Evolutionary conservation across 2,329 filamentous ascomycete genomes (phyloP).

Genomic region (Cryphonectria radicalis): DNA sequence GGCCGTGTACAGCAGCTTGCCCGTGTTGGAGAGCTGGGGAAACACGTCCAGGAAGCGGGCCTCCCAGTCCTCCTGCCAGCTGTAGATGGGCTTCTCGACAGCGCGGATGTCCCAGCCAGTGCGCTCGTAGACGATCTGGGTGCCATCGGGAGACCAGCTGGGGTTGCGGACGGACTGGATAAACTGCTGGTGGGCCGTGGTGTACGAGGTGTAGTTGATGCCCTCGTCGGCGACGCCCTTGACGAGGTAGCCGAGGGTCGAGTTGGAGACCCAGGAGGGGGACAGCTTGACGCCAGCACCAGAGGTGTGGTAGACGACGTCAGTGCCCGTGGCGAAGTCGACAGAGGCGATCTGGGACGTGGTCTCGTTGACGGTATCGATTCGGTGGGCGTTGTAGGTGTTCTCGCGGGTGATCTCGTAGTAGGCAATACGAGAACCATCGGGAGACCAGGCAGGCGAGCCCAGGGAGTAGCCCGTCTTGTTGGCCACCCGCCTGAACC

Average conservation of each 20-base stretch:
- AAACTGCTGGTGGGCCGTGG: constrained; percentile 27
- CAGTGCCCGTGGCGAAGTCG: constrained; percentile 44
- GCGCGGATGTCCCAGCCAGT: constrained; percentile 38
- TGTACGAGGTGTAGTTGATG: constrained; percentile 36
- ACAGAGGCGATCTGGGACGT: constrained; percentile 42
- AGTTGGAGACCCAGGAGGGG: constrained; percentile 32
- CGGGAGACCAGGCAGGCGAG: constrained; percentile 44
- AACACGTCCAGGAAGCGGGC: constrained; percentile 50
- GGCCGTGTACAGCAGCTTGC: constrained; percentile 41
- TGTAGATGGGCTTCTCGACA: constrained; percentile 43
- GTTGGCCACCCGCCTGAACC: constrained; percentile 41
- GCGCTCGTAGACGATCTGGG: constrained; percentile 35
- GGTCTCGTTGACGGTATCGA: constrained; percentile 32
- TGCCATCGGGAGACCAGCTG: constrained; percentile 42
- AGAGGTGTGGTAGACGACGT: constrained; percentile 38
- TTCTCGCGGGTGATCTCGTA: constrained; percentile 45
- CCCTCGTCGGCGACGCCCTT: constrained; percentile 37
- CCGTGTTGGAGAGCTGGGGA: constrained; percentile 37
- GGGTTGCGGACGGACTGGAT: constrained; percentile 29
- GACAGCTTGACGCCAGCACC: constrained; percentile 39
- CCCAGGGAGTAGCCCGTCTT: constrained; percentile 43
- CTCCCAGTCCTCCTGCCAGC: constrained; percentile 46
- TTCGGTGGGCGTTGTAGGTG: constrained; percentile 44
- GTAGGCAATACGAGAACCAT: constrained; percentile 42
- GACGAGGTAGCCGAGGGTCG: constrained; percentile 36